Percentiles rank a stretch among this genome's conserved stretches.
These are phyloP conservation scores for Cyclotella baltica DNA, from an alignment of 108 stramenopile species.

Conservation along the genomic window DNA sequence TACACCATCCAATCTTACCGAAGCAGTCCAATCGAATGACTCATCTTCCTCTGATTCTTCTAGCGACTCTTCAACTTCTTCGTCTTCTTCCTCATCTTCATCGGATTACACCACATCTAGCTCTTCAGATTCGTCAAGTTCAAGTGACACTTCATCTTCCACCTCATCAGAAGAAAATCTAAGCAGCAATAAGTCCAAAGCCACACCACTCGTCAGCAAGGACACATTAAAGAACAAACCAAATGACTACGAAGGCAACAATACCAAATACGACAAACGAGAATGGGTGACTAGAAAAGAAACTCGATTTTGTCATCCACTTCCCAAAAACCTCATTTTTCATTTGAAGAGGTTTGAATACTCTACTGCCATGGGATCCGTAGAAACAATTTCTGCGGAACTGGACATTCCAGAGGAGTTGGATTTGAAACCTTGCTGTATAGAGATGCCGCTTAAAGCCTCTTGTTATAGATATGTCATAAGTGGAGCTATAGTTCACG, in stretches of 20 bases:
- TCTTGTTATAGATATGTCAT: conserved; percentile 30
- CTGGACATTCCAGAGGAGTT: conserved; percentile 37
- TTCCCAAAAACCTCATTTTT: conserved; percentile 44
- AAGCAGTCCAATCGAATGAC: neutral
- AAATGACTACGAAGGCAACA: neutral
- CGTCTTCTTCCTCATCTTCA: conserved; percentile 2
- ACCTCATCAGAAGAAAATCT: conserved; percentile 15
- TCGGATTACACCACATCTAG: conserved; percentile 10
- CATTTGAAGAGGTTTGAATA: conserved; percentile 51
- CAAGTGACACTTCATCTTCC: conserved; percentile 19
- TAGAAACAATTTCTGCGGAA: conserved; percentile 21
- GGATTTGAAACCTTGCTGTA: conserved; percentile 36
- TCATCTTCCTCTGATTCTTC: conserved; percentile 25
- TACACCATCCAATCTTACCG: conserved; percentile 1
- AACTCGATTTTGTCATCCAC: conserved; percentile 47
- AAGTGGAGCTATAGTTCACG: conserved; percentile 48
- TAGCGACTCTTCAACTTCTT: conserved; percentile 17
- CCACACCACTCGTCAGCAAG: no score
- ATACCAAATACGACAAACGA: neutral
- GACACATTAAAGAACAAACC: neutral
- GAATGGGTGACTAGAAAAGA: conserved; percentile 53
- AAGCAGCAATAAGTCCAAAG: conserved; percentile 1
- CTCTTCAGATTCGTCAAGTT: conserved; percentile 8
- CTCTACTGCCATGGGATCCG: conserved; percentile 28
- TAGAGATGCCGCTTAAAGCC: neutral